Conservation (phyloP, 768 basidiomycete species). For the Amanita jacksonii region DNA sequence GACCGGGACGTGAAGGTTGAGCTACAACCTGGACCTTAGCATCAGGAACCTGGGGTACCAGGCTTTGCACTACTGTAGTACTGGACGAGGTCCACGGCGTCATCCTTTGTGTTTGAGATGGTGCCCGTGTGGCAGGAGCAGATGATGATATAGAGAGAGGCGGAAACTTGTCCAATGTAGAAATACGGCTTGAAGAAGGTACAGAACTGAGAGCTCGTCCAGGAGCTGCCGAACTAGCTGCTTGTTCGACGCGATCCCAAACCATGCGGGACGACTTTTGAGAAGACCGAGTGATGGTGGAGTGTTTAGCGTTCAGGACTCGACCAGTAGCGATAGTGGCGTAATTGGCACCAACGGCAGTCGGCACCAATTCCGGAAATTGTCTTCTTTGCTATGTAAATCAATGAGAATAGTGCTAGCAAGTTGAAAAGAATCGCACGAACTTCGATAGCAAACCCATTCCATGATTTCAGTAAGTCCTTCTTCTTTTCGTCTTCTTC, state of each 20-base stretch:
- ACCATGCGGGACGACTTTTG: conserved; percentile 56
- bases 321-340: conserved; percentile 76
- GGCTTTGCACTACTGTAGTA: conserved; percentile 11
- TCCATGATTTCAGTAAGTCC: conserved; percentile 69
- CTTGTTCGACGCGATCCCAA: conserved; percentile 82
- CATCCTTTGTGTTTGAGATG: conserved; percentile 14
- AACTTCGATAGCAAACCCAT: conserved; percentile 78
- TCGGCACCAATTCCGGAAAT: conserved; percentile 69
- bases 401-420: neutral
- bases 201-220: conserved; percentile 14
- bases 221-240: conserved; percentile 36
- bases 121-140: conserved; percentile 30
- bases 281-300: conserved; percentile 49
- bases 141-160: conserved; percentile 8
- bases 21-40: conserved; percentile 10
- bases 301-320: conserved; percentile 76
- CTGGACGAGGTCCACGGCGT: conserved; percentile 16
- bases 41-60: conserved; percentile 6
- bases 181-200: conserved; percentile 25
- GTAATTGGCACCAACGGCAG: conserved; percentile 52
- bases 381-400: conserved; percentile 64
- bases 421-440: conserved; percentile 7
- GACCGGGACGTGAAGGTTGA: conserved; percentile 4
- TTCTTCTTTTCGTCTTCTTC: conserved; percentile 81
- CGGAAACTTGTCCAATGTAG: conserved; percentile 17